phyloP scores from a whole-genome alignment of 2,329 filamentous ascomycete genomes.

The Penicillium sp. region DNA sequence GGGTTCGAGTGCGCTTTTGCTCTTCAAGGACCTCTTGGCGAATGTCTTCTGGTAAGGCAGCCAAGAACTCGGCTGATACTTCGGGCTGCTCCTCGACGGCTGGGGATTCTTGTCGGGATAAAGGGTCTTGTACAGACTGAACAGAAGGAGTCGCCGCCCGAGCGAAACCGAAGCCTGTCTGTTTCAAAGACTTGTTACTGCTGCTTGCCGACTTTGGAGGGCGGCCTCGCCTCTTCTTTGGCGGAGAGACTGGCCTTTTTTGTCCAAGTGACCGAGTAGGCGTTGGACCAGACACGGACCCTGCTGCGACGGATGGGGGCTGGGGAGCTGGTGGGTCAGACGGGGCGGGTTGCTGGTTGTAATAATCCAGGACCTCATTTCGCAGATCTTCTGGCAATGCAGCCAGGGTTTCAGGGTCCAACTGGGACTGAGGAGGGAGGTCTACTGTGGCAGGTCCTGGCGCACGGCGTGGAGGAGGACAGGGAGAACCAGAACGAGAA shows the following conservation, averaged over 20 bases:
- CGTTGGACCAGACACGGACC: constrained; percentile 49
- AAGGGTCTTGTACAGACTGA: constrained; percentile 12
- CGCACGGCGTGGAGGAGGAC: constrained; percentile 29
- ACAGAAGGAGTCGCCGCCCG: constrained; percentile 17
- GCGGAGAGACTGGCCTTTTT: constrained; percentile 58
- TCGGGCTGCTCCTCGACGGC: constrained; percentile 30
- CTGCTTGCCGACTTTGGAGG: constrained; percentile 52
- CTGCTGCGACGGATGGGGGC: constrained; percentile 32
- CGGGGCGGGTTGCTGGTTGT: constrained; percentile 43
- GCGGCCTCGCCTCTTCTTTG: constrained; percentile 61
- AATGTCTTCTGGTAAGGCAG: constrained; percentile 78
- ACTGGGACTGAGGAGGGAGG: constrained; percentile 66
- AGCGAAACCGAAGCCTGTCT: constrained; percentile 67
- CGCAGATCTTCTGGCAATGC: constrained; percentile 84
- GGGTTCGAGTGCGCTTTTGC: constrained; percentile 61
- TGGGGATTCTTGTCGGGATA: constrained; percentile 27
- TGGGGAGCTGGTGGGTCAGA: constrained; percentile 23
- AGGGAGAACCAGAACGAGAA: constrained; percentile 32
- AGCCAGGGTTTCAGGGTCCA: constrained; percentile 80
- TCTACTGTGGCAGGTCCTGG: constrained; percentile 31
- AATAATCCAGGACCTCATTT: constrained; percentile 74
- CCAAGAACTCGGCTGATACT: constrained; percentile 71
- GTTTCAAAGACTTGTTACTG: constrained; percentile 61
- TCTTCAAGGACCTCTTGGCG: constrained; percentile 75
- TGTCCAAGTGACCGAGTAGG: constrained; percentile 28